Percentiles rank a stretch among this genome's conserved stretches.
Conservation (phyloP, 2,329 filamentous ascomycete species). For the Emmonsiellopsis sp. region DNA sequence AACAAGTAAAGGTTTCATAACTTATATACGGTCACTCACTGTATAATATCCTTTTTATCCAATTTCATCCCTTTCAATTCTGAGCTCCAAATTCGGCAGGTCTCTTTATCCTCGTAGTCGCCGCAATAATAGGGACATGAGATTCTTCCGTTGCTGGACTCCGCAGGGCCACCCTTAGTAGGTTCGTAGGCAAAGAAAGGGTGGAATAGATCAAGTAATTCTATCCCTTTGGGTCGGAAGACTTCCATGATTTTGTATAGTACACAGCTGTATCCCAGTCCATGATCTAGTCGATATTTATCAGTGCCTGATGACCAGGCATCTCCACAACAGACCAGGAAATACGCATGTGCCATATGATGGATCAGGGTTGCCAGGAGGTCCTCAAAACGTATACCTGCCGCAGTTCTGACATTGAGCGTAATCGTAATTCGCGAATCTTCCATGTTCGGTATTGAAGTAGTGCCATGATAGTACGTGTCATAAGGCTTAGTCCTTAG, state of each 20-base stretch:
- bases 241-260: slow-evolving; percentile 7
- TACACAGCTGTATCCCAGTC: slow-evolving; percentile 10
- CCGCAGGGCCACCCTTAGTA: no score
- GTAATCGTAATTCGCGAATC: slow-evolving; percentile 8
- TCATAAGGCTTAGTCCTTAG: slow-evolving; percentile 4
- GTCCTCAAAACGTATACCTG: neutral
- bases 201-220: slow-evolving; percentile 1
- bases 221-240: neutral
- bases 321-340: slow-evolving; percentile 12
- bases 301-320: neutral
- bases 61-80: slow-evolving; percentile 6
- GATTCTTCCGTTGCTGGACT: no score
- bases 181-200: no score
- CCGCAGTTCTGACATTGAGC: neutral
- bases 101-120: no score
- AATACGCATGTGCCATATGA: slow-evolving; percentile 15
- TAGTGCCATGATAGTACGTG: slow-evolving; percentile 3
- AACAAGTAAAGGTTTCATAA: slow-evolving; percentile 7
- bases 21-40: neutral
- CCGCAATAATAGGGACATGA: no score
- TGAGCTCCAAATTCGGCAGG: no score
- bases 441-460: slow-evolving; percentile 2
- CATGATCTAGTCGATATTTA: slow-evolving; percentile 9
- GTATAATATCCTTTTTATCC: neutral
- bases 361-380: slow-evolving; percentile 8